Base-by-base conservation (phyloP, 1,284 basidiomycete species). In the Puccinia polysora region DNA sequence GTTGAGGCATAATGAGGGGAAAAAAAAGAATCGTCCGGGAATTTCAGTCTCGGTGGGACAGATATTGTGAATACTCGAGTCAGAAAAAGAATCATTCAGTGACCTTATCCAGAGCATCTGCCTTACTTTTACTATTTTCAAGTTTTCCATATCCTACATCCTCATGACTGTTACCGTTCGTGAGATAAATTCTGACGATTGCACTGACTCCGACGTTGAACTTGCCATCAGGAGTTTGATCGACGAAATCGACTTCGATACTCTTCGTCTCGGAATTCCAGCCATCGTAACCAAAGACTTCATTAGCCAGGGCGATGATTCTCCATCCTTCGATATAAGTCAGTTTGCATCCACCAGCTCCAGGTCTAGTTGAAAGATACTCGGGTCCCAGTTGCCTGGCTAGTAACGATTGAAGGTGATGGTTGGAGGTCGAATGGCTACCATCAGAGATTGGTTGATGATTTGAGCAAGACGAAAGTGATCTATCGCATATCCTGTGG, bases 281-380 rank as follows among this genome's bases (percentile, higher is more conserved):
- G 10, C 96, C 96, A 75, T 97, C 94, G 83, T 93, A 97, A 0
- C 95, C 95, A 82, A 98, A 98, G 43, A 98, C 90, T 77, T 98
- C 94, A 80, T 98, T 98, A 0, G 95, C 95, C 28, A 98, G 84
- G 77, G 91, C 92, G 80, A 97, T 92, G 38, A 91, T 87, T 82
- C 92, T 94, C 93, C 94, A 97, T 0, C 95, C 96, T 80, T 97
- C 95, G 2, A 91, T 88, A 78, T 98, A 98, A 7, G 90, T 94
- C 68, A 98, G 82, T 80, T 94, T 96, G 6, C 85, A 84, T 0
- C 88, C 88, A 36, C 60, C 30, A 6, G 23, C 69, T 4, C 69
- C 69, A 3, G 59, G 32, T 53, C 69, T 32, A 14, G 18, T 63
- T 15, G 69, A 52, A 1, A 71, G 36, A 56, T 43, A 71, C 32